phyloP scores from a whole-genome alignment of 2,329 filamentous ascomycete genomes.

The Exserohilum turcica region DNA sequence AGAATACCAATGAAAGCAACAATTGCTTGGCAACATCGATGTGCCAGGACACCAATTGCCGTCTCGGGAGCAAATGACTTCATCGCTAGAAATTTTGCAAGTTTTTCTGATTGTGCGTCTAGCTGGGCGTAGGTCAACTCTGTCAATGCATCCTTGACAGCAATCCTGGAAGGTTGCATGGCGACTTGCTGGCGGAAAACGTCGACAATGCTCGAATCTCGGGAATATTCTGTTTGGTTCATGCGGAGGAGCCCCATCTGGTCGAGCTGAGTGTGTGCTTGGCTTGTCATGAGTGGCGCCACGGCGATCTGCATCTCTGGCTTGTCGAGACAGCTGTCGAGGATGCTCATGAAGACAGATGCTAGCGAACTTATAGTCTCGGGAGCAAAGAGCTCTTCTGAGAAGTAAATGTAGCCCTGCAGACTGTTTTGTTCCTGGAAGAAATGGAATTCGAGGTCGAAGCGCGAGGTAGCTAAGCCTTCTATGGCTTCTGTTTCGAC shows the following conservation, averaged over 20 bases:
- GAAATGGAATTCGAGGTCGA: constrained; percentile 4
- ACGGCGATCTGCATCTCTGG: constrained; percentile 2
- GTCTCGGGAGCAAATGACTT: constrained; percentile 6
- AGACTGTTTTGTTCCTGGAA: neutral
- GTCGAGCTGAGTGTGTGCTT: neutral
- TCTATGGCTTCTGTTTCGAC: neutral
- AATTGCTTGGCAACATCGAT: constrained; percentile 19
- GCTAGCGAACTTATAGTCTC: constrained; percentile 5
- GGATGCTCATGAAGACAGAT: constrained; percentile 6
- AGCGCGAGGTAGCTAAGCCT: neutral
- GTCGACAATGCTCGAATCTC: constrained; percentile 9
- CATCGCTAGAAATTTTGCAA: constrained; percentile 9
- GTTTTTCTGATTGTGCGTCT: constrained; percentile 4
- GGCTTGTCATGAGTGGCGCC: neutral
- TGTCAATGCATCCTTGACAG: constrained; percentile 11
- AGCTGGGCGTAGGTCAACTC: constrained; percentile 17
- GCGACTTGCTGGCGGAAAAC: constrained; percentile 11
- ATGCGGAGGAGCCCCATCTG: neutral
- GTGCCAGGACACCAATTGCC: constrained; percentile 22
- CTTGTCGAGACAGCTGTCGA: constrained; percentile 5
- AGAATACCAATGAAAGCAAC: constrained; percentile 49
- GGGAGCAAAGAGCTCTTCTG: constrained; percentile 4
- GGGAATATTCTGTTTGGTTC: neutral
- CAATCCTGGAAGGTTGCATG: constrained; percentile 1
- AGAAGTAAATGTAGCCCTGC: neutral